Percentiles rank a stretch among this genome's conserved stretches.
phyloP scores from a whole-genome alignment of 148 eudicot species.

The Silene conica region DNA sequence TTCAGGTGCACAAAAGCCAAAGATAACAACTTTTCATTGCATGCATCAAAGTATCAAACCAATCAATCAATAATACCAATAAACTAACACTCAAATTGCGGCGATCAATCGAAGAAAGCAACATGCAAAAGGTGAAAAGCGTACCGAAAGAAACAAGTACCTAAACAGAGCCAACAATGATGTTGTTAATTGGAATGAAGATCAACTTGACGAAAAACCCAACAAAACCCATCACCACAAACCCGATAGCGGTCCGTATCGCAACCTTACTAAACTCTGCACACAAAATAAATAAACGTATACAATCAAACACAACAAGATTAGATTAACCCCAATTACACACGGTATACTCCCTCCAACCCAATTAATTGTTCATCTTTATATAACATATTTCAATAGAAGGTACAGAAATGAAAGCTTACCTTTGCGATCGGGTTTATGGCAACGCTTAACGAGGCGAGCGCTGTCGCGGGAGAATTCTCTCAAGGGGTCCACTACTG shows the following conservation, averaged over 20 bases:
- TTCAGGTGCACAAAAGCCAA: not conserved
- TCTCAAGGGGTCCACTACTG: conserved; percentile 60
- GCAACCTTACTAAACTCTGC: conserved; percentile 65
- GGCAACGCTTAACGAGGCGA: conserved; percentile 65
- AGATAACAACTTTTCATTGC: not conserved
- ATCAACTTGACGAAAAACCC: conserved; percentile 66
- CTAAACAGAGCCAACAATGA: conserved; percentile 52
- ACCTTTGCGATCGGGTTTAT: conserved; percentile 65
- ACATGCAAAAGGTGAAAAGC: not conserved
- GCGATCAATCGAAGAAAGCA: no score
- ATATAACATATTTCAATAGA: no score
- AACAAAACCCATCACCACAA: conserved; percentile 70
- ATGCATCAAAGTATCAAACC: not conserved
- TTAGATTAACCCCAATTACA: not conserved
- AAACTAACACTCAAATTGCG: no score
- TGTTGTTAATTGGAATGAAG: conserved; percentile 62
- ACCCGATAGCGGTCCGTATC: conserved; percentile 53
- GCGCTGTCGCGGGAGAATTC: conserved; percentile 59
- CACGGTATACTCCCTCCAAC: not conserved
- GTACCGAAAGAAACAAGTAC: conserved; percentile 11
- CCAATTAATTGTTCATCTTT: not conserved
- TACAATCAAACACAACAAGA: no score
- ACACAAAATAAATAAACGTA: not conserved
- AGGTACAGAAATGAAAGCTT: no score
- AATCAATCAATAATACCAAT: no score